These are phyloP conservation scores for Boletus subparvulus DNA, from an alignment of 768 basidiomycete species.

Conservation along the genomic window DNA sequence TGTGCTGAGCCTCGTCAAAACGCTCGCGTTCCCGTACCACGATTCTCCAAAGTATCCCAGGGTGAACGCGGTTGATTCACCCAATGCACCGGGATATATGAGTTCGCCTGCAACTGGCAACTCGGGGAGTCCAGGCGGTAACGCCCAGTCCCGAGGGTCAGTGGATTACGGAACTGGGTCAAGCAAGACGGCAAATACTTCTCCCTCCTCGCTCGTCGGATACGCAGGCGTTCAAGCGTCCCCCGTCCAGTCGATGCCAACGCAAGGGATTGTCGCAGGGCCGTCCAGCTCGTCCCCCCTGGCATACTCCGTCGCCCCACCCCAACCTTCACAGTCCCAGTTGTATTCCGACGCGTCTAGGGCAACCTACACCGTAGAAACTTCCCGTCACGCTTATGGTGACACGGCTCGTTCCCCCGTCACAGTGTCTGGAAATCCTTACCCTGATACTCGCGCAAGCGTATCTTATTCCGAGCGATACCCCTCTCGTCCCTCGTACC, in stretches of 20 bases:
- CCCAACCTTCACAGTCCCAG: constrained; percentile 25
- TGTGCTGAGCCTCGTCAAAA: constrained; percentile 65
- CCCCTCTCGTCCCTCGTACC: constrained; percentile 24
- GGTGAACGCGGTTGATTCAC: constrained; percentile 47
- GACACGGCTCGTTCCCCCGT: constrained; percentile 21
- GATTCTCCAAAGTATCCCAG: constrained; percentile 58
- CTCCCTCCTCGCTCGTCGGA: constrained; percentile 30
- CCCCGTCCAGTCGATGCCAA: constrained; percentile 23
- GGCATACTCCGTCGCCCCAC: constrained; percentile 18
- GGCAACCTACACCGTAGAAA: constrained; percentile 19
- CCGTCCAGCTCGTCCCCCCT: constrained; percentile 27
- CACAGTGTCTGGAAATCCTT: constrained; percentile 26
- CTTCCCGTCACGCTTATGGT: constrained; percentile 23
- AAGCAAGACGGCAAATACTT: constrained; percentile 17
- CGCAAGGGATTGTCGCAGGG: constrained; percentile 17
- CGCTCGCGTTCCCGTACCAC: constrained; percentile 81
- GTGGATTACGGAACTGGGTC: constrained; percentile 24
- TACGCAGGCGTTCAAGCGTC: constrained; percentile 22
- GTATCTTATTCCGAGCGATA: constrained; percentile 28
- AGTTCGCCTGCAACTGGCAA: constrained; percentile 60
- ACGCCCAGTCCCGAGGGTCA: constrained; percentile 25
- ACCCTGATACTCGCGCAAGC: constrained; percentile 25
- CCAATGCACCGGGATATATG: constrained; percentile 42
- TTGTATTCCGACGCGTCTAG: constrained; percentile 28
- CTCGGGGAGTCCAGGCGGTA: constrained; percentile 50